phyloP scores from a whole-genome alignment of 306 rosid species.

The Lathyrus aphaca region DNA sequence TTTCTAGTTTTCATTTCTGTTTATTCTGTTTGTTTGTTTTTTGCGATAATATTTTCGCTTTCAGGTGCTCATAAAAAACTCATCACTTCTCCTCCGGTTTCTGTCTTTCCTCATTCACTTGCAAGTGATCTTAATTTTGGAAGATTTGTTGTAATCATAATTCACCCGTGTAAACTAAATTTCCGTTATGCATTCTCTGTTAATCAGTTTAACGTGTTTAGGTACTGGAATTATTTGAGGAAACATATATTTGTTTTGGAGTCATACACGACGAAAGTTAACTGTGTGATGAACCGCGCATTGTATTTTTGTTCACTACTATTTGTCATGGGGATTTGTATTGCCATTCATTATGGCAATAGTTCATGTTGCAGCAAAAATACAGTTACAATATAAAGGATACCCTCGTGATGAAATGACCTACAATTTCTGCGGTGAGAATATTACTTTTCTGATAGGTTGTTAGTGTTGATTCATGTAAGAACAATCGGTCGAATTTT shows the following conservation, averaged over 20 bases:
- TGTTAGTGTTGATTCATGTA: conserved; percentile 42
- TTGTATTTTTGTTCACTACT: conserved; percentile 76
- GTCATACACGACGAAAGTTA: conserved; percentile 77
- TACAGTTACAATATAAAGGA: conserved; percentile 58
- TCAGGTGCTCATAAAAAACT: conserved; percentile 91
- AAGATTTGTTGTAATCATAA: conserved; percentile 60
- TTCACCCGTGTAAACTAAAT: conserved; percentile 5
- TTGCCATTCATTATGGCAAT: conserved; percentile 75
- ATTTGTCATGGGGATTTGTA: conserved; percentile 94
- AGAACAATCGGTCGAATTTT: conserved; percentile 21
- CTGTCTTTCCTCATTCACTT: conserved; percentile 98
- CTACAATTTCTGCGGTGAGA: conserved; percentile 72
- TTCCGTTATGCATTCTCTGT: conserved; percentile 25
- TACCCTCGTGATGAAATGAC: conserved; percentile 62
- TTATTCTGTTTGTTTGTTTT: conserved; percentile 33
- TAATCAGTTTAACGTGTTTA: conserved; percentile 42
- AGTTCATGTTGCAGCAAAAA: conserved; percentile 71
- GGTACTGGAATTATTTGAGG: conserved; percentile 99
- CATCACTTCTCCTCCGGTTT: conserved; percentile 91
- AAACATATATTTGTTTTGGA: conserved; percentile 97
- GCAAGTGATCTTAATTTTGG: conserved; percentile 91
- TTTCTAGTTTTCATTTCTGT: background rate
- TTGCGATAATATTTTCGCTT: conserved; percentile 37
- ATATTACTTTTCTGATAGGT: conserved; percentile 53
- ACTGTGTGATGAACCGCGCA: conserved; percentile 95